Conservation (phyloP, 2,329 filamentous ascomycete genomes). For the Pseudocercospora pini-densiflorae region DNA sequence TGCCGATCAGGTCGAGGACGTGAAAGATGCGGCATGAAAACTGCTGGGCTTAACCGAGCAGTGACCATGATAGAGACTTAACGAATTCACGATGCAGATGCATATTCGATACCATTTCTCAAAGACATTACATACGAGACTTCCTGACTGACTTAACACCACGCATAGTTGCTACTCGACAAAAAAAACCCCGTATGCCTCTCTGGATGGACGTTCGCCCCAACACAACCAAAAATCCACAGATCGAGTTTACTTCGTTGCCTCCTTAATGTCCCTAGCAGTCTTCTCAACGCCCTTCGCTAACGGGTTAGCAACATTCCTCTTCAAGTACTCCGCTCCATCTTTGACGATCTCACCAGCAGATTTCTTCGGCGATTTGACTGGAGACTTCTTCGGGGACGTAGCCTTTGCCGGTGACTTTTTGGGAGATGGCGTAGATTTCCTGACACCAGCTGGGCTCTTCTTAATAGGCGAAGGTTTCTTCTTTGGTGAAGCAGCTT, state of each 20-base stretch:
- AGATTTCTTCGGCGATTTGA: neutral
- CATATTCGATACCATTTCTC: too few species aligned
- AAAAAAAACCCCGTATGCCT: too few species aligned
- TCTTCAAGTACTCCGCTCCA: neutral
- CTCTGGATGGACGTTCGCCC: too few species aligned
- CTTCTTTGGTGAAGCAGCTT: neutral
- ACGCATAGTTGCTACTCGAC: too few species aligned
- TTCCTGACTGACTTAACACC: too few species aligned
- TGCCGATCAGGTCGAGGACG: slow-evolving; percentile 23
- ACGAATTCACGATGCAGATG: too few species aligned
- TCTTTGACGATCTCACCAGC: neutral
- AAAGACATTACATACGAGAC: too few species aligned
- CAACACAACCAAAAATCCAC: too few species aligned
- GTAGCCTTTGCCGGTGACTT: neutral
- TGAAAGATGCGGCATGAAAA: neutral
- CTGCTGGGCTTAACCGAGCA: too few species aligned
- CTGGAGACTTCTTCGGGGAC: neutral
- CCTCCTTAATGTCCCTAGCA: neutral
- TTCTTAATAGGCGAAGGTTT: neutral
- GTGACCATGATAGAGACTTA: too few species aligned
- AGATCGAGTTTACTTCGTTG: neutral
- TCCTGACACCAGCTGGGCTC: neutral
- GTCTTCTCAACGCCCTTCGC: neutral
- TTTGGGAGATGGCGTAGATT: neutral
- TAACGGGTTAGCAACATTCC: neutral